phyloP scores from a whole-genome alignment of 2,329 filamentous ascomycete species.

The Aspergillus fumigatus region DNA sequence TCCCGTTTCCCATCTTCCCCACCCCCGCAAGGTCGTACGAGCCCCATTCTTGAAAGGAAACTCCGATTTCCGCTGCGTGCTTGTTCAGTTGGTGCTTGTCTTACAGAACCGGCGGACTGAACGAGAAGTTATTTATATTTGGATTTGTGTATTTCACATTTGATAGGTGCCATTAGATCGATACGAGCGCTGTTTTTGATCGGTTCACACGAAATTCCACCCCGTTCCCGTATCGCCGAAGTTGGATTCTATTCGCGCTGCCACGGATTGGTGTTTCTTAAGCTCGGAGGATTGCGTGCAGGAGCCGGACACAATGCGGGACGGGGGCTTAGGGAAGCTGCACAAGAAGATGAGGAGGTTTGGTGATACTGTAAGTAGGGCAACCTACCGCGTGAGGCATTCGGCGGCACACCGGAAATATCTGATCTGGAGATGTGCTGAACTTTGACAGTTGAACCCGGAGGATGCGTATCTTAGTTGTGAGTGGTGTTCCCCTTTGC shows the following conservation, averaged over 20 bases:
- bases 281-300: neutral
- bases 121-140: neutral
- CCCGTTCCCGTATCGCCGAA: neutral
- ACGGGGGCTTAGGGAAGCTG: constrained; percentile 26
- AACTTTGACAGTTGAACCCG: constrained; percentile 45
- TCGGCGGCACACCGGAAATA: neutral
- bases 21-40: neutral
- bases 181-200: neutral
- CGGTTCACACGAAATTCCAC: neutral
- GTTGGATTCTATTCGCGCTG: neutral
- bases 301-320: constrained; percentile 16
- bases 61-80: neutral
- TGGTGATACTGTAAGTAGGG: constrained; percentile 32
- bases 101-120: neutral
- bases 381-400: no score
- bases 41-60: neutral
- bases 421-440: constrained; percentile 11
- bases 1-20: neutral
- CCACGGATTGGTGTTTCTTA: neutral
- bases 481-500: constrained; percentile 42
- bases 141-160: neutral
- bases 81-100: neutral
- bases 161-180: neutral
- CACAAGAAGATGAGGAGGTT: constrained; percentile 36
- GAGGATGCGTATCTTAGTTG: constrained; percentile 68